phyloP scores from a whole-genome alignment of 176 grass and related monocot genomes.

The Eragrostis nindensis region DNA sequence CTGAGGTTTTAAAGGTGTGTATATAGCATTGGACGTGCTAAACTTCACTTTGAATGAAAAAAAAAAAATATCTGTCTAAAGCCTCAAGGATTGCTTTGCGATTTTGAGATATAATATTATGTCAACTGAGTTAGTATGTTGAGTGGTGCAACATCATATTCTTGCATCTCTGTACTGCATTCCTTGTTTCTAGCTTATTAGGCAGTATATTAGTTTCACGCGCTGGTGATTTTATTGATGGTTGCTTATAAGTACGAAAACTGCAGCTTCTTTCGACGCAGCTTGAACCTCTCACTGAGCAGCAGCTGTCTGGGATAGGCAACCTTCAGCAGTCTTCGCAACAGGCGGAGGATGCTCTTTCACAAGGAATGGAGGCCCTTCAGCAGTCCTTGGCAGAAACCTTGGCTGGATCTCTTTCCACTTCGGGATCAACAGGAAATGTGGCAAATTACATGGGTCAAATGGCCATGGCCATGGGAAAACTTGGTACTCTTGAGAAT shows the following conservation, averaged over 20 bases:
- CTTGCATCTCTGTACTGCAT: conserved; percentile 25
- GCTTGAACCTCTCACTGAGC: conserved; percentile 89
- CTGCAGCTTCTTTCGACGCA: conserved; percentile 88
- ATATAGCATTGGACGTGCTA: conserved; percentile 4
- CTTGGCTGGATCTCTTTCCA: conserved; percentile 79
- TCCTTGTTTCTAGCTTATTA: conserved; percentile 3
- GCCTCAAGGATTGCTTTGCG: neutral
- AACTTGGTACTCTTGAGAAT: conserved; percentile 93
- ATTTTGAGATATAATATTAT: neutral
- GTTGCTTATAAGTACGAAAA: conserved; percentile 38
- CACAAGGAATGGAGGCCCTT: conserved; percentile 99
- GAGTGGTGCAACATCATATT: conserved; percentile 3
- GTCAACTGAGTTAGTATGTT: neutral
- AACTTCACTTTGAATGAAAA: too few relatives aligned
- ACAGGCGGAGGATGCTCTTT: conserved; percentile 94
- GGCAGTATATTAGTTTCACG: neutral
- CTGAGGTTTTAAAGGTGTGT: conserved; percentile 90
- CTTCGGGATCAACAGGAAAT: conserved; percentile 88
- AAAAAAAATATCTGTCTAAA: too few relatives aligned
- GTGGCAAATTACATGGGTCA: conserved; percentile 99
- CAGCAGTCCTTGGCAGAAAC: conserved; percentile 96
- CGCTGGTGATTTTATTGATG: conserved; percentile 4
- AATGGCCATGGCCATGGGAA: conserved; percentile 99
- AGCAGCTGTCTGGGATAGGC: conserved; percentile 82
- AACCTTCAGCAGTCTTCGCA: conserved; percentile 94